Evolutionary conservation across 495 filamentous ascomycete genomes (phyloP), one percentile per base, ranked within the genome.

Genomic region (Xylaria scruposa): DNA sequence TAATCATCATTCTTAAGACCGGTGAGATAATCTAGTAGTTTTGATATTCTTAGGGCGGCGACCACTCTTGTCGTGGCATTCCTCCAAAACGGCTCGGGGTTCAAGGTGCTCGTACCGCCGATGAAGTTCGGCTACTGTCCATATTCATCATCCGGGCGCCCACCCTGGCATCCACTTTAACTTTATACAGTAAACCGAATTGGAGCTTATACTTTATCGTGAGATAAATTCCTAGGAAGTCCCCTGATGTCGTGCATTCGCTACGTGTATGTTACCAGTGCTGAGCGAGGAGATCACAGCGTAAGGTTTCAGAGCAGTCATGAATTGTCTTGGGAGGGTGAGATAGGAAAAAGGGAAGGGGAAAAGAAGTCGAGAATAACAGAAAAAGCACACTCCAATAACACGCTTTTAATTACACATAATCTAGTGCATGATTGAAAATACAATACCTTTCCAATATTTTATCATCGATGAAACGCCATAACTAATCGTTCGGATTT

Each of bases 11-110:
- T 33, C 17, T 36, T n/a, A 15, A 10, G 54, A 4, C 15, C 54
- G 54, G 19, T 59, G 54, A n/a, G 54, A n/a, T 59, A 36, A n/a
- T 36, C 29, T 15, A 17, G 24, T 10, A 54, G 10, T 54, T 54
- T 21, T 24, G 9, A 24, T 10, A 13, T 26, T 21, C 24, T 10
- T 56, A 26, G 15, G 53, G 53, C 5, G 49, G 53, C 29, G 53
- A 31, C 53, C 29, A 19, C 31, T 38, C 31, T 21, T 38, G 58
- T 21, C 24, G 6, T 17, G 12, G 58, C 54, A 59, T 19, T 47
- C 21, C 44, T 38, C 46, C 31, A 66, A 66, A 31, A 53, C 46
- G 38, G 31, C 63, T 66, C 63, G 63, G 63, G 51, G 46, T 29
- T 17, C 46, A 19, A 46, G 19, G 17, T 49, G 5, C 15, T 49